Percentiles rank a stretch among this genome's conserved stretches.
phyloP scores from a whole-genome alignment of 345 rosid species.

The Eucalyptus rudis region DNA sequence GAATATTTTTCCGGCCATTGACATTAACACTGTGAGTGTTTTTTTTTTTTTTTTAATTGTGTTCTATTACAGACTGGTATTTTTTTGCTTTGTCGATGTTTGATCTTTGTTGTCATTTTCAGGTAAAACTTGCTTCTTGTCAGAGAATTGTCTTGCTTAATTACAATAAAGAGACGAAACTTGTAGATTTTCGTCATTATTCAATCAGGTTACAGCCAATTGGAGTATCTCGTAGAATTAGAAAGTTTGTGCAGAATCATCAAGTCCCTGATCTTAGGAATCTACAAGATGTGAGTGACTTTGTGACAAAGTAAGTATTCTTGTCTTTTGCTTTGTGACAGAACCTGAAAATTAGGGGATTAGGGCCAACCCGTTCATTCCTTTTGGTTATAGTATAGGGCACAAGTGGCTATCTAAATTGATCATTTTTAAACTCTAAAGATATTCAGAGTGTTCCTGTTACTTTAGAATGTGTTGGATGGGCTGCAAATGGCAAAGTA shows the following conservation, averaged over 20 bases:
- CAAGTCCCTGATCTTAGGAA: constrained; percentile 81
- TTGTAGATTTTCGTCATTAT: constrained; percentile 80
- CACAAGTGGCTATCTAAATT: neutral
- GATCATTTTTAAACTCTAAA: neutral
- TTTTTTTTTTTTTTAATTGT: neutral
- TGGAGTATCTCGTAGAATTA: constrained; percentile 78
- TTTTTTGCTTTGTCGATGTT: constrained; percentile 1
- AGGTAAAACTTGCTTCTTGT: constrained; percentile 92
- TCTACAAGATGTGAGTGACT: constrained; percentile 87
- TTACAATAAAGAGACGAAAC: constrained; percentile 84
- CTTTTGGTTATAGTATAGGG: neutral
- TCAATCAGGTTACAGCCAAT: constrained; percentile 85
- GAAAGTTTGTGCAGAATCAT: constrained; percentile 84
- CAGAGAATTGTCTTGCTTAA: constrained; percentile 85
- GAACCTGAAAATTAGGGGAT: neutral
- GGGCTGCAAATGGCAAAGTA: neutral
- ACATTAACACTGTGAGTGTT: constrained; percentile 73
- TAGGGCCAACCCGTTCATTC: neutral
- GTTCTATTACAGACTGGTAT: neutral
- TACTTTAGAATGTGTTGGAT: neutral
- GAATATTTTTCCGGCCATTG: constrained; percentile 92
- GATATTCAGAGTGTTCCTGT: neutral
- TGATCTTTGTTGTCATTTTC: constrained; percentile 9
- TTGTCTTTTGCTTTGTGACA: neutral
- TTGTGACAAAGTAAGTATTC: constrained; percentile 66